Conservation (phyloP, 169 alveolate genomes). For the Plasmodium blacklocki region DNA sequence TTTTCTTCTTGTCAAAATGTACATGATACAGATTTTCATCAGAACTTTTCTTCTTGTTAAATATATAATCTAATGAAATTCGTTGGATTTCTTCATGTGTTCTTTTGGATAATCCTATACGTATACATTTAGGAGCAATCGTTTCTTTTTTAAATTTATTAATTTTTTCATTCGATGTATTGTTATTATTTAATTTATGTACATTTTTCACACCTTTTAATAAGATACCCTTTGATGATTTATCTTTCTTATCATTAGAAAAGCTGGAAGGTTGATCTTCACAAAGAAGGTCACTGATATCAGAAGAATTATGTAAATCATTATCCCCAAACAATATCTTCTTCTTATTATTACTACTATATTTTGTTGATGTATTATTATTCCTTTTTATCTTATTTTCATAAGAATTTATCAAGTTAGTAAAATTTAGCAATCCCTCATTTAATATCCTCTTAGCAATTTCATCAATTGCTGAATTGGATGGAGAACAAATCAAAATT, state of each 20-base stretch:
- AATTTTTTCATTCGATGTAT: not conserved
- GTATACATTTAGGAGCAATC: conserved; percentile 64
- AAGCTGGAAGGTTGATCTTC: too few relatives aligned
- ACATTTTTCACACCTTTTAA: too few relatives aligned
- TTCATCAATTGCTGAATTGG: conserved; percentile 99
- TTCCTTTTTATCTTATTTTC: conserved; percentile 6
- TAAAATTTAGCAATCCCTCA: conserved; percentile 69
- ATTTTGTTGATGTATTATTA: not conserved
- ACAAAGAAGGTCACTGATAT: too few relatives aligned
- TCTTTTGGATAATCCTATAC: conserved; percentile 68
- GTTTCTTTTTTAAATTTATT: conserved; percentile 21
- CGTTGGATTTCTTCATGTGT: conserved; percentile 72
- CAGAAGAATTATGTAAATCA: too few relatives aligned
- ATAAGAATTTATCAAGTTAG: not conserved
- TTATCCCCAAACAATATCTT: not conserved
- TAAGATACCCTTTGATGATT: too few relatives aligned
- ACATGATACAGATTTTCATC: conserved; percentile 44
- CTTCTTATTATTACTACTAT: not conserved
- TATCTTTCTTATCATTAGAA: too few relatives aligned
- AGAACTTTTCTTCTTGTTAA: conserved; percentile 41
- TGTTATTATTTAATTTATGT: not conserved
- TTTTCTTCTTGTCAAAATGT: conserved; percentile 48
- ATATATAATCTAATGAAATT: conserved; percentile 75
- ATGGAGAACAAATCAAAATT: conserved; percentile 98
- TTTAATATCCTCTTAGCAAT: conserved; percentile 91